These are phyloP conservation scores for Firmiana major DNA, from an alignment of 345 rosid genomes.

Conservation along the genomic window DNA sequence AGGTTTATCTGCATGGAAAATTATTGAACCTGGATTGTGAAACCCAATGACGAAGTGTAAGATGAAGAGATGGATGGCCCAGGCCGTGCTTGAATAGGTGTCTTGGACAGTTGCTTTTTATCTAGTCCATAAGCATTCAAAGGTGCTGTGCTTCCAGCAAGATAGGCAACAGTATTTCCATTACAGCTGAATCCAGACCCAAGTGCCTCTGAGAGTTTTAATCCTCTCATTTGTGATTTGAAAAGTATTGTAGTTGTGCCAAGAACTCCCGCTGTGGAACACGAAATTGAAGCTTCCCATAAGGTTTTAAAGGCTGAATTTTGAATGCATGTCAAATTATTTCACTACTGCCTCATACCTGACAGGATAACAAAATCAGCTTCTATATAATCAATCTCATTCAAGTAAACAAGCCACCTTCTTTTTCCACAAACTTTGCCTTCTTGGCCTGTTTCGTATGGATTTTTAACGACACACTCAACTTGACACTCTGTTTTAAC, in stretches of 20 bases:
- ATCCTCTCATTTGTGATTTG: constrained; percentile 40
- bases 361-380: constrained; percentile 43
- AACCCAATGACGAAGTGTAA: constrained; percentile 38
- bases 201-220: constrained; percentile 33
- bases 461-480: constrained; percentile 32
- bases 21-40: constrained; percentile 38
- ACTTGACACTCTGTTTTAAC: constrained; percentile 31
- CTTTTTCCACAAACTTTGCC: constrained; percentile 11
- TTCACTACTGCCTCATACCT: constrained; percentile 18
- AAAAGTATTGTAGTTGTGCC: constrained; percentile 45
- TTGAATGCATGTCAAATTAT: not conserved
- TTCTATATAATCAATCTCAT: constrained; percentile 33
- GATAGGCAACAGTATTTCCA: constrained; percentile 42
- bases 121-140: constrained; percentile 36
- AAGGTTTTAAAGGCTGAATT: not conserved
- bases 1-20: not conserved
- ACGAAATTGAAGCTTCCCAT: not conserved
- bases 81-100: constrained; percentile 33
- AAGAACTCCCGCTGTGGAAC: constrained; percentile 37
- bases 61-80: constrained; percentile 45
- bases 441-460: constrained; percentile 11
- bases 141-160: constrained; percentile 42
- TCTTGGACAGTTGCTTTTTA: constrained; percentile 25
- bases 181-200: constrained; percentile 43
- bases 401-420: constrained; percentile 43